Evolutionary conservation across 306 rosid species (phyloP), one percentile per base, ranked within the genome.

Genomic region (Pyrus betulifolia): DNA sequence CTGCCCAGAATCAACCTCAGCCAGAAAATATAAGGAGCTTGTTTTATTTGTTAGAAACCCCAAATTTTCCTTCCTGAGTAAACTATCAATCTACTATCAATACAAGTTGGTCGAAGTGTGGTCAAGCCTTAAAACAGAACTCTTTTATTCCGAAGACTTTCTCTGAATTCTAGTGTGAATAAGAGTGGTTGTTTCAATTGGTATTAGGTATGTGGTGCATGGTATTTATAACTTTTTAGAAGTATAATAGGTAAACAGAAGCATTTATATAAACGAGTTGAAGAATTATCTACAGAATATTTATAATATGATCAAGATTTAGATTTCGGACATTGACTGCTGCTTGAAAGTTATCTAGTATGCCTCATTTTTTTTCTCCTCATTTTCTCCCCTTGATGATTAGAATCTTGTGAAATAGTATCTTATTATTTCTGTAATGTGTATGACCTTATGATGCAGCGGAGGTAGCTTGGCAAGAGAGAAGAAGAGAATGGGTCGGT

Each of bases 401-500:
- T 54, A 18, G 33, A 74, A 68, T 67, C 12, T 55, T 74, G 21
- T 30, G 62, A 63, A 74, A 65, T 44, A 27, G 30, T 46, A 54
- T 74, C 66, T 79, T 49, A 38, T 46, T 38, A 35, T 38, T 38
- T 7, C 9, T 6, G 9, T 6, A 28, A 76, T 42, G n/a, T 25
- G 71, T 70, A 19, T 52, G 30, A 11, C 58, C 40, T 72, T 71
- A 49, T 6, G 30, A 15, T 82, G 90, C 91, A 91, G 96, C 93
- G 22, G 93, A 87, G 87, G 78, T 81, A 73, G 84, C 90, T 74
- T 91, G 96, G 96, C 86, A 84, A 68, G 80, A 84, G 75, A 80
- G 30, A 75, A 83, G 96, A 81, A 89, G 58, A 71, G 86, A 87
- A 85, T 91, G 96, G 93, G 81, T 84, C 17, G 96, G 92, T 45